A percentile compares a stretch with the other conserved stretches of the same genome.
Conservation (phyloP, 257 asterid species). For the Solanum dulcamara region DNA sequence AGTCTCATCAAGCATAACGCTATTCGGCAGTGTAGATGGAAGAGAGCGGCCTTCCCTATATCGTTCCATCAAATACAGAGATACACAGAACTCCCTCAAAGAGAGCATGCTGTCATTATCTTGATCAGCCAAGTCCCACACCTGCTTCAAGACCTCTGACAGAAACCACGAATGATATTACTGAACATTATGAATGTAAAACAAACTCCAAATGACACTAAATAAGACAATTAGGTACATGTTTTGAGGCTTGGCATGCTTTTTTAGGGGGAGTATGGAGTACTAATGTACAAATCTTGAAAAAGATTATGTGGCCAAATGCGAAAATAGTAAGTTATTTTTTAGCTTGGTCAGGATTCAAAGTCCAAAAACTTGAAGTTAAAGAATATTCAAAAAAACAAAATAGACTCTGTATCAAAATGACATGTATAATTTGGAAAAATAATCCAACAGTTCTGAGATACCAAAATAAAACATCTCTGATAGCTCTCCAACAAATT, state of each 20-base stretch:
- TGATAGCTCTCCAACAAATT: background rate
- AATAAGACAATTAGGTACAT: background rate
- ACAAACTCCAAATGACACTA: background rate
- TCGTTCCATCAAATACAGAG: conserved; percentile 89
- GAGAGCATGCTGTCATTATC: conserved; percentile 95
- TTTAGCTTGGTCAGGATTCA: background rate
- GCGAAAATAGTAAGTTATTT: background rate
- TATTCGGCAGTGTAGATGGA: conserved; percentile 69
- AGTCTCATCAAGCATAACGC: conserved; percentile 79
- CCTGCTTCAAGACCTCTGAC: conserved; percentile 91
- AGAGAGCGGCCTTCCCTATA: conserved; percentile 76
- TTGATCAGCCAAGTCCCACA: conserved; percentile 97
- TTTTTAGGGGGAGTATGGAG: background rate
- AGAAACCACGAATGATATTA: conserved; percentile 15
- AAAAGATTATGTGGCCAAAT: background rate
- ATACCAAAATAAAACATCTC: background rate
- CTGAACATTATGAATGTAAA: background rate
- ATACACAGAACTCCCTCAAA: conserved; percentile 84
- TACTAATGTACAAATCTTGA: background rate
- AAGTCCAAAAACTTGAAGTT: background rate
- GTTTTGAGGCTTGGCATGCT: background rate
- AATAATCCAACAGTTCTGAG: background rate
- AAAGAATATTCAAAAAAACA: background rate
- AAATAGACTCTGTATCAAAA: background rate
- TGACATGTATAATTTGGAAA: background rate